Base-by-base conservation (phyloP, 164 flowering plant species). In the Saururus chinensis region DNA sequence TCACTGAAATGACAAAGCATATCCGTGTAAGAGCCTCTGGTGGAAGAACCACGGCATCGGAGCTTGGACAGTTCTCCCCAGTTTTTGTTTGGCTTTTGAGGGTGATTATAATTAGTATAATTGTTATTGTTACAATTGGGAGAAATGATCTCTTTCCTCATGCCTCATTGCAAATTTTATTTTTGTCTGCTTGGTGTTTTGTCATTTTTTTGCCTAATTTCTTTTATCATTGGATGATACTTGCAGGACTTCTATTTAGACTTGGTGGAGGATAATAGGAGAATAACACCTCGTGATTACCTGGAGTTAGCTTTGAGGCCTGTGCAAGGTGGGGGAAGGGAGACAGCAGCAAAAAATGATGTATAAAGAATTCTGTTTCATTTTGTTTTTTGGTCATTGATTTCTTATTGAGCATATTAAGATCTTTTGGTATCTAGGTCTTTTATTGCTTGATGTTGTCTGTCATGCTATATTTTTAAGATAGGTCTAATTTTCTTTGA, bases 11-110 rank as follows among this genome's bases (percentile, higher is more conserved):
- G 96, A 95, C 96, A 35, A 95, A 87, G 63, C 99, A 91, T 76
- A 95, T 95, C 62, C 98, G 98, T 60, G 96, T 95, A 49, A 84
- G 90, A 77, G 97, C 98, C 24, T 84, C 96, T 69, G 92, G 93
- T 56, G 99, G 96, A 65, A 82, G 66, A 76, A 84, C 75, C 61
- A 71, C 92, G 23, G 79, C 90, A 63, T 86, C 96, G 57, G 98
- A 95, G 76, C 84, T 91, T 64, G 98, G 90, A 64, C 99, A 95
- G 69, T 95, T 95, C 74, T 86, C 99, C 25, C 99, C 99, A 30
- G 84, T 91, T 20, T 95, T 95, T 78, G 95, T 95, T 65, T 95
- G 98, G 99, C 98, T 95, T 72, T 66, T 95, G 59, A 84, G 99
- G 92, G 99, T 95, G 80, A 73, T 35, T 25, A 51, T 40, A 9